phyloP scores from a whole-genome alignment of 306 rosid species.

The Cucumis hystrix region DNA sequence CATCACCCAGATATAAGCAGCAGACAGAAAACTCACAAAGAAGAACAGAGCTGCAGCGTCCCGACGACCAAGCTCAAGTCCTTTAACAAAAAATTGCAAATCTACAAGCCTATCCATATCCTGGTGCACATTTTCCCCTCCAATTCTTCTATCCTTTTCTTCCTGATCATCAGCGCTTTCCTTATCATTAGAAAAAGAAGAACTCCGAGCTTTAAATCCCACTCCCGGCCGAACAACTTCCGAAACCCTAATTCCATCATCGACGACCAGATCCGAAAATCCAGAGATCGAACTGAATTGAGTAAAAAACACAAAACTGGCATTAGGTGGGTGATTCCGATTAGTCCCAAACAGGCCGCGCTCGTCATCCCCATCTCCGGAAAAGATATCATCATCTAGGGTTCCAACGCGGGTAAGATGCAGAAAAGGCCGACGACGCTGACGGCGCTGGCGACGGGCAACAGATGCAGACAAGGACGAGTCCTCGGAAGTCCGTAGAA shows the following conservation, averaged over 20 bases:
- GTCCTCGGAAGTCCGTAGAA: conserved; percentile 11
- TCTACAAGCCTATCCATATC: conserved; percentile 37
- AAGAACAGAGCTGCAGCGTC: conserved; percentile 60
- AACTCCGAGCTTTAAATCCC: conserved; percentile 28
- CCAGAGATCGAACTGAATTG: conserved; percentile 32
- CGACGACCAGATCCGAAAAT: conserved; percentile 49
- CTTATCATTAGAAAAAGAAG: conserved; percentile 9
- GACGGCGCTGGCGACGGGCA: conserved; percentile 33
- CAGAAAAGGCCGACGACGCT: conserved; percentile 47
- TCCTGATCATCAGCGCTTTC: conserved; percentile 12
- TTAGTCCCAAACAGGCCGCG: conserved; percentile 43
- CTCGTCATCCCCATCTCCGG: conserved; percentile 71
- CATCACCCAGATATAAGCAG: conserved; percentile 75
- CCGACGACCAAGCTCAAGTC: conserved; percentile 60
- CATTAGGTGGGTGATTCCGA: conserved; percentile 29
- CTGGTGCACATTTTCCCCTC: conserved; percentile 22
- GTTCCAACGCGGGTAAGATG: conserved; percentile 87
- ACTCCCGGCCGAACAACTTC: conserved; percentile 54
- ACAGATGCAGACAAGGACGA: conserved; percentile 2
- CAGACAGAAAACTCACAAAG: conserved; percentile 57
- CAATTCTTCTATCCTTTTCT: conserved; percentile 11
- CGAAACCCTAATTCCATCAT: conserved; percentile 60
- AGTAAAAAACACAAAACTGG: conserved; percentile 26
- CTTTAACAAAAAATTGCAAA: conserved; percentile 50
- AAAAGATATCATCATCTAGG: conserved; percentile 80